Evolutionary conservation across 495 filamentous ascomycete species (phyloP).

Genomic region (Parathielavia hyrcaniae): DNA sequence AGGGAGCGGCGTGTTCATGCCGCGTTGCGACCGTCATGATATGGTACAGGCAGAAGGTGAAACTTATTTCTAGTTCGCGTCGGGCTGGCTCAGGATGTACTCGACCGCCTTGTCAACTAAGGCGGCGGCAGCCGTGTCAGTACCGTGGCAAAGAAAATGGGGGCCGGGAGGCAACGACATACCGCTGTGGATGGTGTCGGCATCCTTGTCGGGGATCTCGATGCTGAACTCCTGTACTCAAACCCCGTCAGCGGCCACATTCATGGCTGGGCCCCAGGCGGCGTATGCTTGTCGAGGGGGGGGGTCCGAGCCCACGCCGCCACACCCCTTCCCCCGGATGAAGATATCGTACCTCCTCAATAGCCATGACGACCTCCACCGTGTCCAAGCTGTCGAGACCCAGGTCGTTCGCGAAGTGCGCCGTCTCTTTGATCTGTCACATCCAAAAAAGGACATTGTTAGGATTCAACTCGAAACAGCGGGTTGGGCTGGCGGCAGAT

Average conservation of each 20-base stretch:
- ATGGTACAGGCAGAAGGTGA: constrained; percentile 25
- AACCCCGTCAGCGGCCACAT: not conserved
- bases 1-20: constrained; percentile 30
- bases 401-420: constrained; percentile 94
- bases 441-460: constrained; percentile 2
- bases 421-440: constrained; percentile 64
- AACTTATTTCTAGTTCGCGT: constrained; percentile 49
- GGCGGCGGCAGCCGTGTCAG: constrained; percentile 28
- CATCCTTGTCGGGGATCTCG: constrained; percentile 99
- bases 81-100: constrained; percentile 92
- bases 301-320: too few relatives aligned
- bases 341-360: constrained; percentile 79
- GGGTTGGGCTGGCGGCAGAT: not conserved
- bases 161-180: constrained; percentile 40
- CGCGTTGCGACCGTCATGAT: constrained; percentile 21
- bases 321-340: not conserved
- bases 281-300: not conserved
- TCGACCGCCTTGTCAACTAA: constrained; percentile 89
- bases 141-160: not conserved
- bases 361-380: constrained; percentile 99
- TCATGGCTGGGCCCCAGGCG: not conserved
- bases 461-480: not conserved
- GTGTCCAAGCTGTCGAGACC: constrained; percentile 95
- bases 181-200: constrained; percentile 94
- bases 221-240: constrained; percentile 89